phyloP scores from a whole-genome alignment of 1,139 yeast genomes.

The Candida tropicalis region DNA sequence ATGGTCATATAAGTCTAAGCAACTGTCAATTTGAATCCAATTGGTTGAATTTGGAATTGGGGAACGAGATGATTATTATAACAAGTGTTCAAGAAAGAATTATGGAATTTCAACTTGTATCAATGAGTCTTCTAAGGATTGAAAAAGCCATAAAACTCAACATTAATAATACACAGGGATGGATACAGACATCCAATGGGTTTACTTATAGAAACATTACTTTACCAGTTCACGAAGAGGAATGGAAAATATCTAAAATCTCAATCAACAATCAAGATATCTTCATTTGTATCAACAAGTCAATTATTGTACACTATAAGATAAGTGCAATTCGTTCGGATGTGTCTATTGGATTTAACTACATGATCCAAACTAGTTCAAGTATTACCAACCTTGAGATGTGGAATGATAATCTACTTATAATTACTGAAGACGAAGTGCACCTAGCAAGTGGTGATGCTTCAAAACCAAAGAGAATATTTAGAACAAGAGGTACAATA shows the following conservation, averaged over 20 bases:
- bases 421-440: background rate
- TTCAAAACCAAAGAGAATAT: constrained; percentile 1
- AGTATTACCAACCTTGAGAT: background rate
- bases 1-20: constrained; percentile 14
- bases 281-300: constrained; percentile 9
- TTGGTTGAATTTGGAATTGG: constrained; percentile 12
- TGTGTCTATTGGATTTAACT: background rate
- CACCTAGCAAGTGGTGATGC: background rate
- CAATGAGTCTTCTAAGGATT: constrained; percentile 22
- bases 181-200: constrained; percentile 8
- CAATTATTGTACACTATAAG: constrained; percentile 2
- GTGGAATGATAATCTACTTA: background rate
- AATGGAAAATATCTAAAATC: constrained; percentile 1
- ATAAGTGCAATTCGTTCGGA: background rate
- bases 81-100: constrained; percentile 14
- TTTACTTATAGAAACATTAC: background rate
- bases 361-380: background rate
- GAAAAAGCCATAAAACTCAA: constrained; percentile 12
- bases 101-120: constrained; percentile 21
- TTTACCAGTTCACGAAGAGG: background rate
- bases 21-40: constrained; percentile 13
- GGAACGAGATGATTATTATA: constrained; percentile 21
- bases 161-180: constrained; percentile 9
- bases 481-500: constrained; percentile 1
- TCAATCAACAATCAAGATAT: constrained; percentile 1